These are phyloP conservation scores for Alloteropsis semialata DNA, from an alignment of 176 grass and related monocot species.

Conservation along the genomic window DNA sequence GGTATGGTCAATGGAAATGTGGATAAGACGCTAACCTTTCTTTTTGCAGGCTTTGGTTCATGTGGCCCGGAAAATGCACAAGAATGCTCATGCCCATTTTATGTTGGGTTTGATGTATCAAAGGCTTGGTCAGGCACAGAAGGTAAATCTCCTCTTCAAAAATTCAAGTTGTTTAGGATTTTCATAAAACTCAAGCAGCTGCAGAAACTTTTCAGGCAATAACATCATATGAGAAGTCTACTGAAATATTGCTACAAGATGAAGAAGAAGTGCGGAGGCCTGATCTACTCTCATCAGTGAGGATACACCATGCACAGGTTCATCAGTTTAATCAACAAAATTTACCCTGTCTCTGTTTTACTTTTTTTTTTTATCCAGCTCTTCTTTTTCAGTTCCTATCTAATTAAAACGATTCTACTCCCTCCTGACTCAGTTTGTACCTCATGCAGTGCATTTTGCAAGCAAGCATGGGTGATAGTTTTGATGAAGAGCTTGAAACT, in stretches of 20 bases:
- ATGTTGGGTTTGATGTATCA: constrained; percentile 98
- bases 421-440: background rate
- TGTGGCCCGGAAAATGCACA: constrained; percentile 82
- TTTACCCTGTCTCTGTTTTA: background rate
- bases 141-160: constrained; percentile 57
- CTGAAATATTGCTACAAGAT: constrained; percentile 89
- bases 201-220: constrained; percentile 64
- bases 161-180: constrained; percentile 14
- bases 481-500: constrained; percentile 82
- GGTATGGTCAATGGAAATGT: background rate
- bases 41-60: constrained; percentile 81
- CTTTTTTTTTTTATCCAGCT: background rate
- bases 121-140: constrained; percentile 95
- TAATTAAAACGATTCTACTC: background rate
- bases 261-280: constrained; percentile 86
- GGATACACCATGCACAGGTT: constrained; percentile 97
- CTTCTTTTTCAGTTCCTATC: background rate
- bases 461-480: constrained; percentile 79
- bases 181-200: constrained; percentile 28
- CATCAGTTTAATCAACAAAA: constrained; percentile 4
- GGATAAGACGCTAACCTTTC: constrained; percentile 18
- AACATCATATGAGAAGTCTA: constrained; percentile 79
- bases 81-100: constrained; percentile 96
- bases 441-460: constrained; percentile 82
- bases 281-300: constrained; percentile 85